These are phyloP conservation scores for Celoporthe dispersa DNA, from an alignment of 2,329 filamentous ascomycete species.

Conservation along the genomic window DNA sequence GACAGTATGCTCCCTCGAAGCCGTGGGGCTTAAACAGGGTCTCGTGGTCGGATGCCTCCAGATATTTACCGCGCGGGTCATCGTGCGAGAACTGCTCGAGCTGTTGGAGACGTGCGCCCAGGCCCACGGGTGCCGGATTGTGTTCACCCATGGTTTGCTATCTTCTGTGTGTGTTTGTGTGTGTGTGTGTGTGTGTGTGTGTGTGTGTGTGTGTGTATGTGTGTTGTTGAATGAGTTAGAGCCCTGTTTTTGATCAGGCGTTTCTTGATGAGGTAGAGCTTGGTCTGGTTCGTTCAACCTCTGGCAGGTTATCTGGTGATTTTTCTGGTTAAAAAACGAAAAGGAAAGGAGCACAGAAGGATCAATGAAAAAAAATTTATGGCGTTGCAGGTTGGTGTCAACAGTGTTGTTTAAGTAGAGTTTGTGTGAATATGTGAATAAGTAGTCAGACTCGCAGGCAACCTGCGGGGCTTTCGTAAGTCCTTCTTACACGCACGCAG, in stretches of 20 bases:
- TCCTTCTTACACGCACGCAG: too few relatives aligned
- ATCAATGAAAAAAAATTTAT: background rate
- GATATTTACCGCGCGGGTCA: conserved; percentile 13
- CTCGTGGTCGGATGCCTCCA: conserved; percentile 23
- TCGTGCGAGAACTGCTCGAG: conserved; percentile 1
- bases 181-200: background rate
- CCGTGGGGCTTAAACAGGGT: conserved; percentile 25
- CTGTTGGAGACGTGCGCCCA: conserved; percentile 5
- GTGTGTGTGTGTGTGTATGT: background rate
- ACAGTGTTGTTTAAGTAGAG: background rate
- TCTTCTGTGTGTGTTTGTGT: too few relatives aligned
- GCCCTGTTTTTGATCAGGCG: too few relatives aligned
- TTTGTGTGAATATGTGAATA: background rate
- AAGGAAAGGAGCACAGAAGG: background rate
- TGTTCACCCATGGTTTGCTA: conserved; percentile 6
- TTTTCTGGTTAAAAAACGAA: too few relatives aligned
- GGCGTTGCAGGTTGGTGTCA: background rate
- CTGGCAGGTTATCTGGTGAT: too few relatives aligned
- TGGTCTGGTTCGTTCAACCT: too few relatives aligned
- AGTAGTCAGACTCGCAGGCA: conserved; percentile 7
- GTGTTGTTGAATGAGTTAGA: too few relatives aligned
- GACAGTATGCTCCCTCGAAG: conserved; percentile 29
- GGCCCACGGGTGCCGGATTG: background rate
- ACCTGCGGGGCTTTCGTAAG: conserved; percentile 2
- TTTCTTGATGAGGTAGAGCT: too few relatives aligned